Evolutionary conservation across 495 filamentous ascomycete genomes (phyloP), one percentile per base, ranked within the genome.

Genomic region (Aspergillus haitiensis): DNA sequence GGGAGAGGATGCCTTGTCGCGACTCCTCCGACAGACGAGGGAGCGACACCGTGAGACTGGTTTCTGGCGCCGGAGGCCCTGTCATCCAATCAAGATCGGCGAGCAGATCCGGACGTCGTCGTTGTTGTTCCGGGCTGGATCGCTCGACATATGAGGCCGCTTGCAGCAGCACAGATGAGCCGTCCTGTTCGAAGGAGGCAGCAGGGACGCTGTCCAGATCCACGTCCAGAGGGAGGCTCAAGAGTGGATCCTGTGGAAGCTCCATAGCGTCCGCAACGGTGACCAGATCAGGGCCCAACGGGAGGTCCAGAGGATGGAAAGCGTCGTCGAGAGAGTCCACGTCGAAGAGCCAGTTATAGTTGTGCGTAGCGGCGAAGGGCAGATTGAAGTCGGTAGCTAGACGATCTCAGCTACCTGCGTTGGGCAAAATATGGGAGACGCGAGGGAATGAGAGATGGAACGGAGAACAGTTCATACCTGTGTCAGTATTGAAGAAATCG

Each of bases 321-420:
- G 75, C 75, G 62, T 75, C 65, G 61, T 76, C 65, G 32, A 74
- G 65, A 16, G 69, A 68, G 31, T 67, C 59, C 42, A 77, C 72
- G 55, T 79, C 77, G 67, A 85, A 85, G 15, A 84, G 59, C 81
- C 82, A 84, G 58, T 81, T 81, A 60, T 83, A 84, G 55, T 84
- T 81, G 54, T 70, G 72, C 40, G 78, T 76, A 6, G 81, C 81
- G 6, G 80, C 83, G 62, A 83, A 86, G 2, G 81, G 81, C 58
- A 80, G 78, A 54, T 83, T 82, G 58, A 85, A 85, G 13, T 80
- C 81, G 57, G 72, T 82, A 11, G 78, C 76, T 77, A 16, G 10
- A 12, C 32, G 0, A 27, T 44, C 15, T 44, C 3, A 13, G 42
- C 15, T 32, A 7, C 10, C 27, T 12, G 33, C 13, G 15, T 6